Evolutionary conservation across 306 rosid species (phyloP), one percentile per base, ranked within the genome.

Genomic region (Acacia crassicarpa): DNA sequence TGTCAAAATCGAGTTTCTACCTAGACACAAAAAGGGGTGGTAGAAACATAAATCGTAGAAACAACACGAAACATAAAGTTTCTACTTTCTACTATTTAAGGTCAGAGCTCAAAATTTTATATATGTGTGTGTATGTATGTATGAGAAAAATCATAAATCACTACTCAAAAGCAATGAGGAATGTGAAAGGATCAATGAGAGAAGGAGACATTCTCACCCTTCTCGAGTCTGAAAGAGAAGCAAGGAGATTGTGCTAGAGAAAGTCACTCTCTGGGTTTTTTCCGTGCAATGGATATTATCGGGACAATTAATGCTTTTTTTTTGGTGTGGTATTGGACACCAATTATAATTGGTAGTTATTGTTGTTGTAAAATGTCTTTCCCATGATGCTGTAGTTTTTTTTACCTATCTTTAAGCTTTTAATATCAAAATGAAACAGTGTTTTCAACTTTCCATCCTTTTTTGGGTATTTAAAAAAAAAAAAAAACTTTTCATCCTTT

Each of bases 131-230:
- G 1, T 1, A 27, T 27, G 1, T 27, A 27, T 27, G 30, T 1
- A 27, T 27, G 1, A 1, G 1, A 27, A 27, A 27, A 27, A 27
- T 0, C 1, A 0, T 27, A 27, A 27, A 27, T 27, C 30, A 27
- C 30, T 27, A 27, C 30, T 27, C 30, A 27, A 27, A 27, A 27
- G 1, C 30, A 27, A 87, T 82, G 90, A 87, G 90, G 85, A 87
- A 87, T 13, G 86, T 87, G 82, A 87, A 84, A 32, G 86, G 86
- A 78, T 82, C 86, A 62, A 79, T 83, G 61, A 83, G 86, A 40
- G 86, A 78, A 78, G 90, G 90, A 22, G 90, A 84, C 19, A 75
- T 87, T 70, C 88, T 87, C 46, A 87, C 88, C 84, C 72, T 87
- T 2, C 90, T 87, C 3, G 88, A 84, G 78, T 87, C 84, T 22